Percentiles rank a stretch among this genome's conserved stretches.
Conservation (phyloP, 202 grass and related monocot species). For the Bolboschoenoplectus hybrid region DNA sequence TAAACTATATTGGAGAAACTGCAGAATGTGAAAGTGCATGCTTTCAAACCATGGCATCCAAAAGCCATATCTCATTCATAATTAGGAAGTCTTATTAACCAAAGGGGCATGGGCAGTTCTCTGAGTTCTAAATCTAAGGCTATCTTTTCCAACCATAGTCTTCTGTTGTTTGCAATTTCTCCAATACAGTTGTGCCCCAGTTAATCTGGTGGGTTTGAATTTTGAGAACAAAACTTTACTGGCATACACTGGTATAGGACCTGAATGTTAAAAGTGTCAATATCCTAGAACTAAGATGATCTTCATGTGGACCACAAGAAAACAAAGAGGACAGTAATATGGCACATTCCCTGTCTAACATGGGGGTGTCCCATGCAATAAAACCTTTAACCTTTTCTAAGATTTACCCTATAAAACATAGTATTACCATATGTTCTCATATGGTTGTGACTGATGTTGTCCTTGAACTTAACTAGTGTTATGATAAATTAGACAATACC, state of each 20-base stretch:
- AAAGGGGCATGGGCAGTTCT: neutral
- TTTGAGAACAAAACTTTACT: neutral
- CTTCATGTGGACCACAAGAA: neutral
- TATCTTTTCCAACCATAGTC: neutral
- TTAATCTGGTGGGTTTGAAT: conserved; percentile 15
- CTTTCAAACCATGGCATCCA: conserved; percentile 12
- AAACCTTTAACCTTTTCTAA: neutral
- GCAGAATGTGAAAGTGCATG: neutral
- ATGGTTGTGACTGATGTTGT: neutral
- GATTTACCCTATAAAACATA: neutral
- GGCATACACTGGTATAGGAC: neutral
- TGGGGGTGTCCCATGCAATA: neutral
- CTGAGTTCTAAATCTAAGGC: neutral
- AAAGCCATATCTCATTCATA: neutral
- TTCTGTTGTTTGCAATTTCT: neutral
- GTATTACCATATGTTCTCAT: neutral
- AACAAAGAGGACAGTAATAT: neutral
- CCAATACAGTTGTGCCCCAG: neutral
- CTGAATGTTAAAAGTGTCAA: neutral
- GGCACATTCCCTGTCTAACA: neutral
- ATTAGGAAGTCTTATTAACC: neutral
- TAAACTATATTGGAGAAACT: neutral
- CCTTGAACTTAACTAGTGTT: conserved; percentile 11
- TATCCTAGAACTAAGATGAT: neutral
- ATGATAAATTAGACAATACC: conserved; percentile 52